phyloP scores from a whole-genome alignment of 2,329 filamentous ascomycete genomes.

The Cercospora janseana region DNA sequence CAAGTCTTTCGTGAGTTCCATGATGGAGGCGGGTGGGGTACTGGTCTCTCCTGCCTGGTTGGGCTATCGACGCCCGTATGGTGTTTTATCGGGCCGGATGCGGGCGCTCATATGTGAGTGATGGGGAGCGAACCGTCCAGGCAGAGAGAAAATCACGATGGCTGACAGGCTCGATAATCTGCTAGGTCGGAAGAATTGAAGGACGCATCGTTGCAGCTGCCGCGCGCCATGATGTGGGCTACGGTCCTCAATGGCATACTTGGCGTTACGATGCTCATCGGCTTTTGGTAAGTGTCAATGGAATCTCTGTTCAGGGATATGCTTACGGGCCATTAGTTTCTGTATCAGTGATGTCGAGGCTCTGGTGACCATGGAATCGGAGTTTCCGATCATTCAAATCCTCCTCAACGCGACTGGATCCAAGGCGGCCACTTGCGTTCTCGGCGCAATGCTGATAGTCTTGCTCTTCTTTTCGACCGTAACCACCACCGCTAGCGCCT shows the following conservation, averaged over 20 bases:
- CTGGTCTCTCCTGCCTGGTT: slow-evolving; percentile 44
- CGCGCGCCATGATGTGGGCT: slow-evolving; percentile 45
- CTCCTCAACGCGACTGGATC: slow-evolving; percentile 35
- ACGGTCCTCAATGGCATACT: slow-evolving; percentile 41
- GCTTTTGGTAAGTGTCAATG: slow-evolving; percentile 35
- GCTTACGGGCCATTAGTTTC: slow-evolving; percentile 29
- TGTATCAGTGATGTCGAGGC: slow-evolving; percentile 32
- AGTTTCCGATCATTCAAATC: slow-evolving; percentile 36
- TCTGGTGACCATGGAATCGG: slow-evolving; percentile 29
- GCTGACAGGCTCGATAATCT: too few relatives aligned
- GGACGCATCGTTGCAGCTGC: slow-evolving; percentile 45
- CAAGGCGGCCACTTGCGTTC: slow-evolving; percentile 32
- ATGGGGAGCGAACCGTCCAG: too few relatives aligned
- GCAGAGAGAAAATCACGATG: too few relatives aligned
- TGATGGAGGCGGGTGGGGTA: slow-evolving; percentile 45
- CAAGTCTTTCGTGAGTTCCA: slow-evolving; percentile 40
- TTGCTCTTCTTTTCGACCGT: slow-evolving; percentile 39
- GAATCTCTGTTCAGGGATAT: too few relatives aligned
- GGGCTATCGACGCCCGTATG: slow-evolving; percentile 43
- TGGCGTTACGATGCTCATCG: slow-evolving; percentile 41
- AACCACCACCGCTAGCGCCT: slow-evolving; percentile 37
- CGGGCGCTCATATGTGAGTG: slow-evolving; percentile 3
- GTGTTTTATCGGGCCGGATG: slow-evolving; percentile 33
- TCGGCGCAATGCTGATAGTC: slow-evolving; percentile 36
- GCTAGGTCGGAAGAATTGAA: slow-evolving; percentile 39